phyloP scores from a whole-genome alignment of 2,329 filamentous ascomycete genomes.

The Fusarium torulosum region DNA sequence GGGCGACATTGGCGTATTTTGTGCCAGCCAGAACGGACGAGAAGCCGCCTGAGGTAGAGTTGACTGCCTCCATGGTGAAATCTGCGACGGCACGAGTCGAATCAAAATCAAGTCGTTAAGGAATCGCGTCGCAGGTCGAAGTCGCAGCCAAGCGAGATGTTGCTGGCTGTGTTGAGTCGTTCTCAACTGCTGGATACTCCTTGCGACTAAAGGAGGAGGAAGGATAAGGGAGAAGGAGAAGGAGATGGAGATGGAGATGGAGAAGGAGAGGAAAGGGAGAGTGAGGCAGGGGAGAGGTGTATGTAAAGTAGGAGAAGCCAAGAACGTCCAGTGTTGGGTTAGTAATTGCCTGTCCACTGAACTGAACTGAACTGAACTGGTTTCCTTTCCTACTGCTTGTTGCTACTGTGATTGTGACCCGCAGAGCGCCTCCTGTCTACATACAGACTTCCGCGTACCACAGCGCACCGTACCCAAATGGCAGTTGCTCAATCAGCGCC shows the following conservation, averaged over 20 bases:
- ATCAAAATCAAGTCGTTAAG: conserved; percentile 1
- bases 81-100: conserved; percentile 20
- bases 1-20: conserved; percentile 61
- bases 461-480: background rate
- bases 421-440: conserved; percentile 24
- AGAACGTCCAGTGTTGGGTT: conserved; percentile 26
- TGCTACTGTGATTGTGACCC: conserved; percentile 9
- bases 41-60: conserved; percentile 75
- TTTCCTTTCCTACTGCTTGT: background rate
- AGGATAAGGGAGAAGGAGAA: conserved; percentile 4
- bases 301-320: conserved; percentile 29
- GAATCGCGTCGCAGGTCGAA: conserved; percentile 30
- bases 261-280: conserved; percentile 5
- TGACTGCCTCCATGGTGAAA: conserved; percentile 65
- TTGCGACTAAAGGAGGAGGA: conserved; percentile 15
- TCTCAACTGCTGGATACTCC: conserved; percentile 37
- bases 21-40: conserved; percentile 74
- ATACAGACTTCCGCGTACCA: conserved; percentile 4
- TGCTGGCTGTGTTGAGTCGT: conserved; percentile 19
- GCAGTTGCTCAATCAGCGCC: conserved; percentile 13
- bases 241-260: conserved; percentile 2
- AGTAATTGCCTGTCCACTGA: conserved; percentile 35
- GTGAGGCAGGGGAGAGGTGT: conserved; percentile 13
- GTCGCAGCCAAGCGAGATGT: conserved; percentile 20
- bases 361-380: conserved; percentile 1